Percentiles rank a stretch among this genome's conserved stretches.
Evolutionary conservation across 2,329 filamentous ascomycete species (phyloP).

Genomic region (Hymenoscyphus infarciens): DNA sequence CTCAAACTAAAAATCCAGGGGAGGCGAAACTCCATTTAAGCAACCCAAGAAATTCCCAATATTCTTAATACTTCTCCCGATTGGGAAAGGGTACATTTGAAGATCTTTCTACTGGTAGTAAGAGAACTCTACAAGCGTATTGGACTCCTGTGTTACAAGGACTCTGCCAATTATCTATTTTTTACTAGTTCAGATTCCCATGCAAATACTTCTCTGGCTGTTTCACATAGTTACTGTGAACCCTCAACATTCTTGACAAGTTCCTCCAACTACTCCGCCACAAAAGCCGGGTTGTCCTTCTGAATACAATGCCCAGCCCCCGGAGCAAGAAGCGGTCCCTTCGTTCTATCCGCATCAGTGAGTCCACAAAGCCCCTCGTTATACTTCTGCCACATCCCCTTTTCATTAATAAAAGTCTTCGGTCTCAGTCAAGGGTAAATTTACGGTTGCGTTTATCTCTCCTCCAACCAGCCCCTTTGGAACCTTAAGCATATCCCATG

Average conservation of each 20-base stretch:
- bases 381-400: slow-evolving; percentile 9
- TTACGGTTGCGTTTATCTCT: slow-evolving; percentile 4
- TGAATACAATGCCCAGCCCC: background rate
- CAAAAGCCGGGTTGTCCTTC: slow-evolving; percentile 6
- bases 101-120: too few relatives aligned
- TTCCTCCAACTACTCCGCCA: background rate
- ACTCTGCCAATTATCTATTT: too few relatives aligned
- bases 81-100: too few relatives aligned
- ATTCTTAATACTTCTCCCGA: too few relatives aligned
- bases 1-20: too few relatives aligned
- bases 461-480: slow-evolving; percentile 6
- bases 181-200: background rate
- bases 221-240: background rate
- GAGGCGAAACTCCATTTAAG: too few relatives aligned
- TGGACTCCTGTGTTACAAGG: too few relatives aligned
- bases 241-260: background rate
- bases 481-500: slow-evolving; percentile 7
- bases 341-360: slow-evolving; percentile 3
- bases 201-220: background rate
- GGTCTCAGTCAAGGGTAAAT: background rate
- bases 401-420: background rate
- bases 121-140: too few relatives aligned
- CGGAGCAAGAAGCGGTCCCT: slow-evolving; percentile 3
- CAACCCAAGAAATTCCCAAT: too few relatives aligned
- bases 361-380: slow-evolving; percentile 2